Conservation (phyloP, 495 filamentous ascomycete genomes). For the Penicillium mononematosum region DNA sequence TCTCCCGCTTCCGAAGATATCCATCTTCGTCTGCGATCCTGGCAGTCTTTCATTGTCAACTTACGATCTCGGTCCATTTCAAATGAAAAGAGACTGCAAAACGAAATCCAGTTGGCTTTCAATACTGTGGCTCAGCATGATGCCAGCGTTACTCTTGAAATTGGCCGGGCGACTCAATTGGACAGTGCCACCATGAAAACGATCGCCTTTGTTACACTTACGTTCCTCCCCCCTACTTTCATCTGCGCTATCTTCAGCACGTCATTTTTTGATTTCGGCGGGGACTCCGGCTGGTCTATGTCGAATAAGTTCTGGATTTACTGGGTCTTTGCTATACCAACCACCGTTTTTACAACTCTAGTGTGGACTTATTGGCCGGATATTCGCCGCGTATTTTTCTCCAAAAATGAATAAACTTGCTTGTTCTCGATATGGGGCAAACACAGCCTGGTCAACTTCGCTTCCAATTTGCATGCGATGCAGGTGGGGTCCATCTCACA, state of each 20-base stretch:
- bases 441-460: background rate
- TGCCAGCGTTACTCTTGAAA: slow-evolving; percentile 28
- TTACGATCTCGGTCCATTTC: slow-evolving; percentile 34
- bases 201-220: slow-evolving; percentile 9
- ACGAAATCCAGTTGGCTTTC: slow-evolving; percentile 40
- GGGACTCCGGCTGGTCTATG: slow-evolving; percentile 21
- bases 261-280: slow-evolving; percentile 28
- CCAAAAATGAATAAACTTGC: background rate
- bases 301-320: slow-evolving; percentile 35
- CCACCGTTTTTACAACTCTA: slow-evolving; percentile 17
- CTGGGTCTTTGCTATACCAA: slow-evolving; percentile 29
- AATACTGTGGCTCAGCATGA: slow-evolving; percentile 39
- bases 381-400: background rate
- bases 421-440: background rate
- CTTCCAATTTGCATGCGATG: background rate
- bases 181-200: slow-evolving; percentile 9
- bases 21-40: slow-evolving; percentile 30
- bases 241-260: slow-evolving; percentile 36
- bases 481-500: background rate
- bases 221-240: slow-evolving; percentile 32
- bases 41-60: slow-evolving; percentile 37
- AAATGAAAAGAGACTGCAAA: slow-evolving; percentile 35
- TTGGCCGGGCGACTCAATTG: slow-evolving; percentile 7
- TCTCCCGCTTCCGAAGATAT: slow-evolving; percentile 15
- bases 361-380: slow-evolving; percentile 11